Conservation (phyloP, 176 grass and related monocot genomes). For the Thinopyrum elongatum region DNA sequence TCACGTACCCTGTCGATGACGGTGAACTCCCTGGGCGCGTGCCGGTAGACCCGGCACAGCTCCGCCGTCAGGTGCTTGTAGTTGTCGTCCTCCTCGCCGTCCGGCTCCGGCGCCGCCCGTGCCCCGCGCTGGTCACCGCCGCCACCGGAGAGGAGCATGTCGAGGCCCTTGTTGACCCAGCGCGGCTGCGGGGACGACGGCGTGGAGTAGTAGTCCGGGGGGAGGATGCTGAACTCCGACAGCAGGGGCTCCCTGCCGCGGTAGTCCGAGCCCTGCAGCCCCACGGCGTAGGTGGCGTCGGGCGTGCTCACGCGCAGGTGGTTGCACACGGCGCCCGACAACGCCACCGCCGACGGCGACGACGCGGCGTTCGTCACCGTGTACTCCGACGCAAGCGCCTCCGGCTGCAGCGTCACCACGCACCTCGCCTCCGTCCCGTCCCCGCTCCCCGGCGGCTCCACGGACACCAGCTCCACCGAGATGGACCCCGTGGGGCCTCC, state of each 20-base stretch:
- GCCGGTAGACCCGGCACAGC: constrained; percentile 61
- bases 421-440: constrained; percentile 42
- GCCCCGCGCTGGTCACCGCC: background rate
- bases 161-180: constrained; percentile 32
- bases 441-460: constrained; percentile 29
- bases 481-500: constrained; percentile 57
- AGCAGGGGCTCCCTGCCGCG: constrained; percentile 36
- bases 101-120: constrained; percentile 7
- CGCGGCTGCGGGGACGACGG: background rate
- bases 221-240: constrained; percentile 64
- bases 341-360: constrained; percentile 31
- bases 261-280: constrained; percentile 68
- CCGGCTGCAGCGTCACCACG: constrained; percentile 49
- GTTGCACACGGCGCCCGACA: constrained; percentile 59
- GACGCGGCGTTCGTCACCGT: constrained; percentile 34
- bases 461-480: constrained; percentile 57
- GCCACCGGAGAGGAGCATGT: constrained; percentile 38
- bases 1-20: constrained; percentile 66
- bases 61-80: constrained; percentile 60
- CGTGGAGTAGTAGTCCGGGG: constrained; percentile 33
- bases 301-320: constrained; percentile 87
- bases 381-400: constrained; percentile 49
- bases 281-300: constrained; percentile 66
- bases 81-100: constrained; percentile 75
- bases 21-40: constrained; percentile 66